Percentiles rank a stretch among this genome's conserved stretches.
phyloP scores from a whole-genome alignment of 2,329 filamentous ascomycete genomes.

The Alternaria hordeiaustralica region DNA sequence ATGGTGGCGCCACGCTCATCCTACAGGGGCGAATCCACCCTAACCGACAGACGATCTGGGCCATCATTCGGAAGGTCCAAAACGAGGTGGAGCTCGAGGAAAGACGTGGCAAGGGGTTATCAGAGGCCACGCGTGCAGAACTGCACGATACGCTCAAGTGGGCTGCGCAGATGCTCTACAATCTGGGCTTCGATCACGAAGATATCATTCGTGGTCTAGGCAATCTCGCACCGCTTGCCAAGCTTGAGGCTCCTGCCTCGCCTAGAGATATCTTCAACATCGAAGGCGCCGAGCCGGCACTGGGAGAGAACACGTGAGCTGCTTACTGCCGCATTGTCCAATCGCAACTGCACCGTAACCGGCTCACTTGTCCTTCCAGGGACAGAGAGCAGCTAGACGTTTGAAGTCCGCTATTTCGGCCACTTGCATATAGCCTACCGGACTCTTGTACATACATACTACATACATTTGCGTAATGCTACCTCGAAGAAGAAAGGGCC shows the following conservation, averaged over 20 bases:
- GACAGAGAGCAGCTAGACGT: not conserved
- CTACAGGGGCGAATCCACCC: slow-evolving; percentile 39
- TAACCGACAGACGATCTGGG: slow-evolving; percentile 44
- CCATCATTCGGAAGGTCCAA: slow-evolving; percentile 41
- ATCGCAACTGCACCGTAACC: not conserved
- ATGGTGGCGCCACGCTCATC: slow-evolving; percentile 35
- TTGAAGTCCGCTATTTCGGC: slow-evolving; percentile 23
- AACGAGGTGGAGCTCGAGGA: slow-evolving; percentile 36
- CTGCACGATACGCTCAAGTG: slow-evolving; percentile 38
- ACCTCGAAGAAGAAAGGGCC: not conserved
- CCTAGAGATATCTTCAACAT: slow-evolving; percentile 1
- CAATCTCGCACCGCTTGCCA: slow-evolving; percentile 37
- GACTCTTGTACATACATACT: slow-evolving; percentile 17
- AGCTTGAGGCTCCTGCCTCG: slow-evolving; percentile 35
- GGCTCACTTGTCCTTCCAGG: not conserved
- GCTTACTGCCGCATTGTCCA: not conserved
- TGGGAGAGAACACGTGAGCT: not conserved
- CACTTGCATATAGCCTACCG: slow-evolving; percentile 22
- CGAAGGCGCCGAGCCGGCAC: slow-evolving; percentile 15
- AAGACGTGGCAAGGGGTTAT: slow-evolving; percentile 17
- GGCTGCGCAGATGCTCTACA: slow-evolving; percentile 39
- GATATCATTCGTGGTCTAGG: slow-evolving; percentile 42
- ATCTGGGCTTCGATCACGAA: slow-evolving; percentile 41
- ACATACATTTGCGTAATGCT: not conserved
- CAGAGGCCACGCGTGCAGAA: slow-evolving; percentile 24